Evolutionary conservation across 805 yeast species (phyloP).

Genomic region (Lipomyces mesembrius): DNA sequence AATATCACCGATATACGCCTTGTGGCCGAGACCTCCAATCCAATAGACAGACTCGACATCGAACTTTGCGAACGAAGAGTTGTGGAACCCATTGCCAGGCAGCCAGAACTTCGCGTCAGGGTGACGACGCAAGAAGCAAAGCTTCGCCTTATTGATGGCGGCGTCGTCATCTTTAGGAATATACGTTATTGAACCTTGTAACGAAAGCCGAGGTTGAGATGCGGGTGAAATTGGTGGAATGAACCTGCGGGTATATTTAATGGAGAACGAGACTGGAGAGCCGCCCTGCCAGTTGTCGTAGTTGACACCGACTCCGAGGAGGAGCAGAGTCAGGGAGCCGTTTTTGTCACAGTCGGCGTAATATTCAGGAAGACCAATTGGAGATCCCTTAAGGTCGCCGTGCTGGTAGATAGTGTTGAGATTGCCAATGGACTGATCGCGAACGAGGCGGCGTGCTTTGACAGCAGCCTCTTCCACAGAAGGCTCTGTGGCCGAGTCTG

Average conservation of each 20-base stretch:
- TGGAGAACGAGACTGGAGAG: conserved; percentile 32
- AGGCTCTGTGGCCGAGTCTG: conserved; percentile 4
- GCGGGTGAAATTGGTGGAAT: conserved; percentile 54
- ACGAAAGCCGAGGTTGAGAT: conserved; percentile 68
- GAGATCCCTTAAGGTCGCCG: conserved; percentile 52
- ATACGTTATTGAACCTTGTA: conserved; percentile 61
- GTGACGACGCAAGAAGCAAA: conserved; percentile 64
- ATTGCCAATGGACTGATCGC: conserved; percentile 61
- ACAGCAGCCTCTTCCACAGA: conserved; percentile 50
- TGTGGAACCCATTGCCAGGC: conserved; percentile 67
- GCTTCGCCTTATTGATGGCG: conserved; percentile 47
- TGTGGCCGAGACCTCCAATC: conserved; percentile 82
- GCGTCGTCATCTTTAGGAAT: conserved; percentile 47
- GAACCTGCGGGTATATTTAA: conserved; percentile 15
- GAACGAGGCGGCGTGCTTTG: conserved; percentile 63
- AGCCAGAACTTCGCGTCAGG: conserved; percentile 77
- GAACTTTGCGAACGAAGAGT: conserved; percentile 66
- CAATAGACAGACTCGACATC: conserved; percentile 65
- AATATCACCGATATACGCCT: conserved; percentile 74
- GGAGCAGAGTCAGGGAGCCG: conserved; percentile 68
- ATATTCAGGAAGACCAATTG: conserved; percentile 74
- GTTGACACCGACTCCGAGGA: conserved; percentile 70
- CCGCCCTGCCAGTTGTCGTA: conserved; percentile 33
- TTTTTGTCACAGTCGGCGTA: conserved; percentile 67
- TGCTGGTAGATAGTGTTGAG: conserved; percentile 57